Evolutionary conservation across 1,284 basidiomycete genomes (phyloP).

Genomic region (Exobasidium rhododendri): DNA sequence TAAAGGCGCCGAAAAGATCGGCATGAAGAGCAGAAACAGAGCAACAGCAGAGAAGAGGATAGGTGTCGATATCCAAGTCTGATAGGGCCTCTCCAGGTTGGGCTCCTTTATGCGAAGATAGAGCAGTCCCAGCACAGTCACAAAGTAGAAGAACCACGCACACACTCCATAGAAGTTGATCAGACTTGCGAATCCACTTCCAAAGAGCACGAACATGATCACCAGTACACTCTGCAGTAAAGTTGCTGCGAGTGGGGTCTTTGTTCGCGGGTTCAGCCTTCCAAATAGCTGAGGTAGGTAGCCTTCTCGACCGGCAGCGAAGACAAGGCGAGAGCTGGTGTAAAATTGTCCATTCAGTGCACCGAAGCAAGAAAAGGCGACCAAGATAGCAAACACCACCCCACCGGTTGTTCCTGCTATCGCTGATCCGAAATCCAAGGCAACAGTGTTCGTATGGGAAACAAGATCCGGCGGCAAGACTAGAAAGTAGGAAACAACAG

Average conservation of each 20-base stretch:
- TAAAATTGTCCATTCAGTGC: constrained; percentile 43
- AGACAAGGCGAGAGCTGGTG: constrained; percentile 70
- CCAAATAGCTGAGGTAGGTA: constrained; percentile 62
- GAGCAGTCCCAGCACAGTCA: constrained; percentile 70
- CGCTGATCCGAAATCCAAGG: constrained; percentile 79
- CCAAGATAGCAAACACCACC: constrained; percentile 78
- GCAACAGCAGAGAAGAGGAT: constrained; percentile 86
- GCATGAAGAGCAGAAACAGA: constrained; percentile 89
- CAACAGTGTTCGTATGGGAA: constrained; percentile 73
- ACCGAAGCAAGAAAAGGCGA: constrained; percentile 75
- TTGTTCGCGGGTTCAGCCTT: constrained; percentile 21
- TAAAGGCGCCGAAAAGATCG: constrained; percentile 83
- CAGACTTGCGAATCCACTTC: constrained; percentile 57
- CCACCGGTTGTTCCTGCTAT: constrained; percentile 82
- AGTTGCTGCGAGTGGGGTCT: constrained; percentile 37
- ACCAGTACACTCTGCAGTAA: constrained; percentile 60
- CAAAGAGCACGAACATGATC: constrained; percentile 41
- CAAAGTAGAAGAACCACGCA: constrained; percentile 47
- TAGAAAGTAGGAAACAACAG: constrained; percentile 87
- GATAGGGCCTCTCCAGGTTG: constrained; percentile 66
- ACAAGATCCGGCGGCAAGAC: constrained; percentile 72
- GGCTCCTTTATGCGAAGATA: constrained; percentile 89
- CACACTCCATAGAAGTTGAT: constrained; percentile 60
- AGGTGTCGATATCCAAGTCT: constrained; percentile 85
- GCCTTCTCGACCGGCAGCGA: constrained; percentile 79